Conservation (phyloP, 192 early-diverging fungal genomes). For the Coemansia sp. region DNA sequence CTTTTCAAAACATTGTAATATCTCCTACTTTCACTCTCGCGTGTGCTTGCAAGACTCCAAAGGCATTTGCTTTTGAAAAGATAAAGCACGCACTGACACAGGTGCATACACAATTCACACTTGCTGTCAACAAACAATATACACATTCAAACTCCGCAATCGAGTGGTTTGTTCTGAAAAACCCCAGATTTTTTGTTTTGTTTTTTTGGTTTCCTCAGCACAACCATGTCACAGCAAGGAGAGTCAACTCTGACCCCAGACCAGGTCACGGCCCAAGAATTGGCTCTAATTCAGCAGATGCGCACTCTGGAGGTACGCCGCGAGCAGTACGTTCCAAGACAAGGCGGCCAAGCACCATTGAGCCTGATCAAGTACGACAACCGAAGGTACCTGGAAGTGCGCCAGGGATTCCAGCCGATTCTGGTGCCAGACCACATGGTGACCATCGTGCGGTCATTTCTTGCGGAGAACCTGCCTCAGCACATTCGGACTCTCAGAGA, state of each 20-base stretch:
- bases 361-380: conserved; percentile 21
- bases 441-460: conserved; percentile 16
- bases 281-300: conserved; percentile 26
- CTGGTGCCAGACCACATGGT: conserved; percentile 31
- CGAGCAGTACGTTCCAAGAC: conserved; percentile 3
- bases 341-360: conserved; percentile 13
- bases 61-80: not conserved
- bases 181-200: not conserved
- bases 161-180: not conserved
- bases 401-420: conserved; percentile 30
- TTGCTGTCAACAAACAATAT: not conserved
- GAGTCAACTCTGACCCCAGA: not conserved
- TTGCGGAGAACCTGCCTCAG: conserved; percentile 30
- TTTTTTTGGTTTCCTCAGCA: not conserved
- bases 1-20: not conserved
- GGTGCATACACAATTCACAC: not conserved
- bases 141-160: conserved; percentile 4
- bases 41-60: not conserved
- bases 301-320: conserved; percentile 26
- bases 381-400: conserved; percentile 40
- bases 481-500: conserved; percentile 1
- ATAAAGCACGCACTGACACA: not conserved
- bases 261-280: conserved; percentile 25
- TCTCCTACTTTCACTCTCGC: not conserved
- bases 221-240: conserved; percentile 8